phyloP scores from a whole-genome alignment of 208 protist genomes.

The Acanthamoeba divionensis region DNA sequence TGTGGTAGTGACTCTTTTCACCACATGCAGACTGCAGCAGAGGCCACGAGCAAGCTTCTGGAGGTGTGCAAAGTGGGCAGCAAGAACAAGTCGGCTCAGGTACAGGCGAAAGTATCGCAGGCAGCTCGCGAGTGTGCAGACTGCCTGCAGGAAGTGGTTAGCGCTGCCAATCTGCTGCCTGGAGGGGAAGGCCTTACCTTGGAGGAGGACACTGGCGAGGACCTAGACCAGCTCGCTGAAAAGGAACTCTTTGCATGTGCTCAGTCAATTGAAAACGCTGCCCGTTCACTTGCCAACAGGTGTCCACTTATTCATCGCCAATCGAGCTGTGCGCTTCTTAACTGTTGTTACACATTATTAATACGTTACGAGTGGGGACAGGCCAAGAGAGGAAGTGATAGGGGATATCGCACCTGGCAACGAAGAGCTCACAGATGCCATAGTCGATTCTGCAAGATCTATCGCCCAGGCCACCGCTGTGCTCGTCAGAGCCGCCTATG shows the following conservation, averaged over 20 bases:
- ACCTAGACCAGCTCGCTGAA: slow-evolving; percentile 39
- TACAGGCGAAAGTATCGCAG: slow-evolving; percentile 5
- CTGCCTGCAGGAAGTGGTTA: slow-evolving; percentile 28
- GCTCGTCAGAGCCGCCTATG: slow-evolving; percentile 5
- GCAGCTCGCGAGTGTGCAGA: slow-evolving; percentile 36
- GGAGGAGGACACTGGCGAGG: slow-evolving; percentile 30
- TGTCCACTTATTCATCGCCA: no score
- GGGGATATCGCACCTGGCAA: not conserved
- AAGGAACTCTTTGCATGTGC: slow-evolving; percentile 25
- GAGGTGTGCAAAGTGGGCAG: slow-evolving; percentile 28
- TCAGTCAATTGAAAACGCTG: not conserved
- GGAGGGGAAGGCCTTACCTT: slow-evolving; percentile 40
- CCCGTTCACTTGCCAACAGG: not conserved
- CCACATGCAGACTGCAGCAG: not conserved
- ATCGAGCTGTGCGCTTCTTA: no score
- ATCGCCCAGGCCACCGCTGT: slow-evolving; percentile 20
- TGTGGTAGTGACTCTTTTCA: no score
- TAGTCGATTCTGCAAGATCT: slow-evolving; percentile 11
- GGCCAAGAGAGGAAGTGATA: not conserved
- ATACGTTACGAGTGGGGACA: no score
- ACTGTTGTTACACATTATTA: no score
- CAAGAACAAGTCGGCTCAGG: slow-evolving; percentile 26
- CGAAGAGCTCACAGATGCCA: not conserved
- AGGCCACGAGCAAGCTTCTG: not conserved
- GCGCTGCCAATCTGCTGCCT: slow-evolving; percentile 39